phyloP scores from a whole-genome alignment of 371 early-diverging fungal species.

The Mortierella sp. region DNA sequence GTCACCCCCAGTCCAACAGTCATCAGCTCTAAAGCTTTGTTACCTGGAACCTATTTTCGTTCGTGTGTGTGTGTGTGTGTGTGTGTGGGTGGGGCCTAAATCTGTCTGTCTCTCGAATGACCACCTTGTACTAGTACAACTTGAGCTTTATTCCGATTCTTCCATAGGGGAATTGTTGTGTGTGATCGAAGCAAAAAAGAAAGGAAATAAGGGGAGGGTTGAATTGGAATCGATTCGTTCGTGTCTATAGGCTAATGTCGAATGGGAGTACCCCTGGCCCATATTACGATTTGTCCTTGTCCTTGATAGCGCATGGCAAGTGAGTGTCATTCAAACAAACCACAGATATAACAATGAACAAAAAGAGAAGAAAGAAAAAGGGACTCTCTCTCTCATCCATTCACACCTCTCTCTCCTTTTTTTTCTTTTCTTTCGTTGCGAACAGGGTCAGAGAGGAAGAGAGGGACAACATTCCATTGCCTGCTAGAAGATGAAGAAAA shows the following conservation, averaged over 20 bases:
- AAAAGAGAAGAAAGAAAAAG: too few relatives aligned
- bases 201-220: neutral
- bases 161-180: neutral
- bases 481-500: neutral
- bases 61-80: too few relatives aligned
- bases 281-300: constrained; percentile 6
- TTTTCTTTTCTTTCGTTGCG: neutral
- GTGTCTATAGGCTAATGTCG: neutral
- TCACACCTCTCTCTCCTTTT: neutral
- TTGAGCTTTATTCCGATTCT: neutral
- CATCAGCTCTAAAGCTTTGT: too few relatives aligned
- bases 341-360: neutral
- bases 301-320: neutral
- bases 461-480: constrained; percentile 13
- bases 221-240: neutral
- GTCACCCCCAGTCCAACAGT: too few relatives aligned
- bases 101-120: too few relatives aligned
- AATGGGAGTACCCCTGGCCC: neutral
- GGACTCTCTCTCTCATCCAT: neutral
- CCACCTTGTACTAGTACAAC: too few relatives aligned
- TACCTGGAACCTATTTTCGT: too few relatives aligned
- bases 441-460: neutral
- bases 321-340: neutral
- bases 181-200: neutral
- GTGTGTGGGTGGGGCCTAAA: too few relatives aligned